These are phyloP conservation scores for Sporormia fimetaria DNA, from an alignment of 495 filamentous ascomycete genomes.

Conservation along the genomic window DNA sequence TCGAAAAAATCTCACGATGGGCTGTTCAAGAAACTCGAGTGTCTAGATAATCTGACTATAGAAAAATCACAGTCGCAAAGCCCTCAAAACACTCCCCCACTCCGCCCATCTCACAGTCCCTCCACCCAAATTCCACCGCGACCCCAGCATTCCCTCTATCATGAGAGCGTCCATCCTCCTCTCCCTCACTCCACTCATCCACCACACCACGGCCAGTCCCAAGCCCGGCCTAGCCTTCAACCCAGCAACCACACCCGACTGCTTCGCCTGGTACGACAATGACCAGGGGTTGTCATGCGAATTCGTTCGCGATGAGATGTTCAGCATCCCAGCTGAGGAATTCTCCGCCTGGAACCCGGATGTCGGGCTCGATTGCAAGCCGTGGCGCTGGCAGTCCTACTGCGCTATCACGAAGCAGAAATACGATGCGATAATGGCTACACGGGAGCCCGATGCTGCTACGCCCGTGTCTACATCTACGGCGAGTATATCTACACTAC, in stretches of 20 bases:
- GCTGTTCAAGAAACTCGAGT: too few relatives aligned
- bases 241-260: constrained; percentile 5
- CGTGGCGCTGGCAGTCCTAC: constrained; percentile 8
- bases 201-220: background rate
- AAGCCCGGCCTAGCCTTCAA: constrained; percentile 1
- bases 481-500: background rate
- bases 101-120: too few relatives aligned
- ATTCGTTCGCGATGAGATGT: constrained; percentile 1
- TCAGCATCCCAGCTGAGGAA: constrained; percentile 5
- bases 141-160: too few relatives aligned
- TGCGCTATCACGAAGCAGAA: constrained; percentile 7
- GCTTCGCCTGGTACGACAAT: constrained; percentile 8
- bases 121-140: too few relatives aligned
- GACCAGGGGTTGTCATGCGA: constrained; percentile 3
- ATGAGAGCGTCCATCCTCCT: constrained; percentile 3
- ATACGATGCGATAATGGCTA: background rate
- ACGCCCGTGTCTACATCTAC: background rate
- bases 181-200: background rate
- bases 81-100: too few relatives aligned
- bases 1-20: too few relatives aligned
- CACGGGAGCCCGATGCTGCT: background rate
- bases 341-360: constrained; percentile 9
- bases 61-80: too few relatives aligned
- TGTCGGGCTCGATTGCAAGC: constrained; percentile 10
- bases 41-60: too few relatives aligned